Evolutionary conservation across 169 alveolate genomes (phyloP).

Genomic region (Eimeria sp.): DNA sequence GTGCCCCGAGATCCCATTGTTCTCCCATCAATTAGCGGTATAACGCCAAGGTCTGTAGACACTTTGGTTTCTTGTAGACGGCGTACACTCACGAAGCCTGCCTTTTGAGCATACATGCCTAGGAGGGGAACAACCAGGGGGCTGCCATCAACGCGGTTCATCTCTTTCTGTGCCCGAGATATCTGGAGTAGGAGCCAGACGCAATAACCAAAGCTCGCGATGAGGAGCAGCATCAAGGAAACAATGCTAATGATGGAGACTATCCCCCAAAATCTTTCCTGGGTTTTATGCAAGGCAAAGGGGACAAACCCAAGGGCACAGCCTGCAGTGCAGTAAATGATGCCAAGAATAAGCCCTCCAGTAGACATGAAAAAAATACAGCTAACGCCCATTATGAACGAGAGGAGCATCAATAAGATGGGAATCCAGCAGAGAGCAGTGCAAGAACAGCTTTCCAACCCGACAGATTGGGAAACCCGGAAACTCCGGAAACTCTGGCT

Average conservation of each 20-base stretch:
- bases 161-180: background rate
- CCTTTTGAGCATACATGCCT: constrained; percentile 18
- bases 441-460: constrained; percentile 6
- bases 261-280: constrained; percentile 11
- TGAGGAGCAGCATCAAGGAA: background rate
- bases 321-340: constrained; percentile 36
- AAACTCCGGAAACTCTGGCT: constrained; percentile 25
- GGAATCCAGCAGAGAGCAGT: constrained; percentile 5
- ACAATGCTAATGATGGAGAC: constrained; percentile 3
- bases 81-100: background rate
- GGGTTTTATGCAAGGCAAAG: background rate
- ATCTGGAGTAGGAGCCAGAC: constrained; percentile 11
- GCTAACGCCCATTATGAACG: constrained; percentile 11
- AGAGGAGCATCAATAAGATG: constrained; percentile 11
- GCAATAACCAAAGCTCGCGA: background rate
- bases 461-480: background rate
- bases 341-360: constrained; percentile 33
- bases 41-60: background rate
- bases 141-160: background rate
- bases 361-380: constrained; percentile 7
- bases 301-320: constrained; percentile 48
- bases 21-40: background rate
- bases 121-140: background rate
- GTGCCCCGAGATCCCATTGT: background rate
- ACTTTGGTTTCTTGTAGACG: background rate